Evolutionary conservation across 495 filamentous ascomycete genomes (phyloP).

Genomic region (Penicillium cataractarum): DNA sequence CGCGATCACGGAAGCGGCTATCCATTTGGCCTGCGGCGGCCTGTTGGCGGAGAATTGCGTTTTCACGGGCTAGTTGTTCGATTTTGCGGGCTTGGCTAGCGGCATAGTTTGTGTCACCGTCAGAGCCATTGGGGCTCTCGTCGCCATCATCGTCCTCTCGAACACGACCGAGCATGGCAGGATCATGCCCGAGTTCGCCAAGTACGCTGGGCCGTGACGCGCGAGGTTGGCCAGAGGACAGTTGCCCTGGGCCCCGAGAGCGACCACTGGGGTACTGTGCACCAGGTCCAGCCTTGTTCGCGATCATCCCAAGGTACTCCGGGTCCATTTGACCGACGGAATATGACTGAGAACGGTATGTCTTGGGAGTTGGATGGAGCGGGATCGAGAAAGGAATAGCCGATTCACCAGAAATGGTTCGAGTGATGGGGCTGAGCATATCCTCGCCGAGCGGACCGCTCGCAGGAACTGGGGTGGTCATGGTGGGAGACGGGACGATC

Average conservation of each 20-base stretch:
- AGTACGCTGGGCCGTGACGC: slow-evolving; percentile 85
- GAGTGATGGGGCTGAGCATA: slow-evolving; percentile 57
- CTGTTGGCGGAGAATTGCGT: slow-evolving; percentile 69
- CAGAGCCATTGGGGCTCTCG: slow-evolving; percentile 69
- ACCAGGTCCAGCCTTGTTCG: slow-evolving; percentile 45
- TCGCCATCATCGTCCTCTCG: slow-evolving; percentile 84
- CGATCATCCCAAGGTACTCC: slow-evolving; percentile 53
- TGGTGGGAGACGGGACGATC: slow-evolving; percentile 76
- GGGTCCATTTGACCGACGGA: slow-evolving; percentile 90
- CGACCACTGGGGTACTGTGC: slow-evolving; percentile 42
- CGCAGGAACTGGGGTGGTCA: slow-evolving; percentile 58
- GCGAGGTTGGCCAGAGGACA: slow-evolving; percentile 74
- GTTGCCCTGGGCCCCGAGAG: slow-evolving; percentile 57
- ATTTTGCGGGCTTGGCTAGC: slow-evolving; percentile 67
- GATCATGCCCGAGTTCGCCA: slow-evolving; percentile 75
- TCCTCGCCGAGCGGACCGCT: slow-evolving; percentile 49
- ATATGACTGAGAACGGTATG: slow-evolving; percentile 94
- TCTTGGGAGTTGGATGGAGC: slow-evolving; percentile 87
- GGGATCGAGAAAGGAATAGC: slow-evolving; percentile 86
- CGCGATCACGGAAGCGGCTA: slow-evolving; percentile 64
- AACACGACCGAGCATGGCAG: slow-evolving; percentile 71
- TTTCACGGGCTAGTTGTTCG: slow-evolving; percentile 73
- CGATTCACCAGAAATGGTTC: slow-evolving; percentile 59
- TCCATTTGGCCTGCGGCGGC: slow-evolving; percentile 60
- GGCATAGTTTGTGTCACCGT: slow-evolving; percentile 59